Base-by-base conservation (phyloP, 345 rosid species). In the Nephelium lappaceum region DNA sequence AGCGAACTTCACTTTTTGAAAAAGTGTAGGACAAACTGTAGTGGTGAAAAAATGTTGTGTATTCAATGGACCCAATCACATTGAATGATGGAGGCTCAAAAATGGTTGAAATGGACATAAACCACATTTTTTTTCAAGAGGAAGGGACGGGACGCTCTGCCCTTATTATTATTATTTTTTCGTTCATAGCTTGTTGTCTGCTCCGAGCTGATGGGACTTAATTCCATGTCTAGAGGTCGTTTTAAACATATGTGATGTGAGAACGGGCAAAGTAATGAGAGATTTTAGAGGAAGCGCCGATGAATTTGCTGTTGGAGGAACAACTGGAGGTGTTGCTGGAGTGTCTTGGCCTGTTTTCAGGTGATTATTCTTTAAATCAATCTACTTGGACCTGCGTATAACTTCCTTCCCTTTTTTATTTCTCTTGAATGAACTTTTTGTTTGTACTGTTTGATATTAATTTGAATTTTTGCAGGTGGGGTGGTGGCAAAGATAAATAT, bases 281-380 rank as follows among this genome's bases (percentile, higher is more conserved):
- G 98, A 94, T 78, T 96, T 96, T 74, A 94, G 89, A 81, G 99
- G 98, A 83, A 93, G 92, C 77, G 98, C 97, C 21, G 97, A 96
- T 81, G 99, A 96, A 75, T 94, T 94, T 79, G 84, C 98, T 5
- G 87, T 91, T 86, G 99, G 98, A 81, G 98, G 91, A 84, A 76
- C n/a, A n/a, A n/a, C 97, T 78, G 91, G 93, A 36, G 91, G 94
- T 81, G 97, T 95, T 66, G 84, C 93, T 51, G 95, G 95, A 51
- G 92, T 93, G 36, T 88, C 96, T 23, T 95, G 98, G 99, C 99
- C 98, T 19, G 82, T 96, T 75, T 94, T 96, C 84, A 88, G 93
- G 98, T 93, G 72, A 75, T 79, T 79, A 7, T 64, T 74, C 23
- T 51, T 62, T 42, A 3, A 9, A n/a, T 71, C 12, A 49, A 16